phyloP scores from a whole-genome alignment of 2,329 filamentous ascomycete species.

The Neonectria hederae region DNA sequence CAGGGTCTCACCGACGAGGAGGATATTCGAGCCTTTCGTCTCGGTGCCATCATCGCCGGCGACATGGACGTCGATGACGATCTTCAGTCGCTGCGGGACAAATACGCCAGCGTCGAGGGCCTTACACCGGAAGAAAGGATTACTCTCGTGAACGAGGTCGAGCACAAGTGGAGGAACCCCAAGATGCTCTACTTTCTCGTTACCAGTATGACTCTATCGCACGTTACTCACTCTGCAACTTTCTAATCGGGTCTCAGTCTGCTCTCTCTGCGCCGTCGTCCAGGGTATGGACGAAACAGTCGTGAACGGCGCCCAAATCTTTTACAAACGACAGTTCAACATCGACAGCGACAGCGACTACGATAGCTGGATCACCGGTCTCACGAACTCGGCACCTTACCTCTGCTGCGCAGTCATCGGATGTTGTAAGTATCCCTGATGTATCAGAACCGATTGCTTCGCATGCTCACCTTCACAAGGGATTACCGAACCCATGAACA shows the following conservation, averaged over 20 bases:
- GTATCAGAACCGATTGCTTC: too few relatives aligned
- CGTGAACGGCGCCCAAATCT: conserved; percentile 69
- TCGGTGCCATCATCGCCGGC: conserved; percentile 68
- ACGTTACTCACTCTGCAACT: conserved; percentile 25
- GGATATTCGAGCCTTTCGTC: conserved; percentile 66
- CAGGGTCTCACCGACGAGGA: conserved; percentile 64
- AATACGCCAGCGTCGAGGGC: conserved; percentile 59
- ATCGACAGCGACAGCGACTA: conserved; percentile 62
- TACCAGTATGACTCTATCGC: conserved; percentile 48
- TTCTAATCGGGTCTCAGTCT: conserved; percentile 49
- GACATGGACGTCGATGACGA: conserved; percentile 50
- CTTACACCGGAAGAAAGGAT: conserved; percentile 67
- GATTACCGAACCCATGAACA: conserved; percentile 74
- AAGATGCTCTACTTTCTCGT: conserved; percentile 72
- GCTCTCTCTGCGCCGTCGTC: conserved; percentile 69
- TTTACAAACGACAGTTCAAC: conserved; percentile 69
- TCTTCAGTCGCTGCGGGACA: conserved; percentile 31
- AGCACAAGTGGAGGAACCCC: conserved; percentile 76
- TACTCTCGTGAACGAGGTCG: conserved; percentile 67
- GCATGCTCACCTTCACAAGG: conserved; percentile 5
- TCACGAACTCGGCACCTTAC: conserved; percentile 70
- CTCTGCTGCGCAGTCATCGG: conserved; percentile 74
- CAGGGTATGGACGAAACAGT: conserved; percentile 73
- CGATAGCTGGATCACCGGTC: conserved; percentile 67
- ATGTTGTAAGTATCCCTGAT: conserved; percentile 62